Percentiles rank a stretch among this genome's conserved stretches.
These are phyloP conservation scores for Eremomyces bilateralis DNA, from an alignment of 495 filamentous ascomycete genomes.

Conservation along the genomic window DNA sequence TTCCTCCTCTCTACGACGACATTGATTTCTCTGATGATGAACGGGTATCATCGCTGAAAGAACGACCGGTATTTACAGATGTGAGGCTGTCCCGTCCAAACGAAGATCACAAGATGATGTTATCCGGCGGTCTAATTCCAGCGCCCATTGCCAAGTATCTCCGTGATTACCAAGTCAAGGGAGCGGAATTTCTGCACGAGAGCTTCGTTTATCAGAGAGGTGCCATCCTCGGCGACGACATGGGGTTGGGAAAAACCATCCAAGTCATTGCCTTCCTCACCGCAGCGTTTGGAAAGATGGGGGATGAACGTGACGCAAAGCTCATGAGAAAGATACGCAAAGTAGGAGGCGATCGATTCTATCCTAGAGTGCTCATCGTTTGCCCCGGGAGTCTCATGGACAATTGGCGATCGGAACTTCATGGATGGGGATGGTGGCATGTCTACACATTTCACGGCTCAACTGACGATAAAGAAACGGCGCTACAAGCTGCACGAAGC, in stretches of 20 bases:
- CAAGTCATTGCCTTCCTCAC: conserved; percentile 92
- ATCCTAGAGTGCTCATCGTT: conserved; percentile 67
- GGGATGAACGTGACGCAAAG: conserved; percentile 69
- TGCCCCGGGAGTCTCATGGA: conserved; percentile 74
- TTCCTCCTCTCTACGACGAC: conserved; percentile 64
- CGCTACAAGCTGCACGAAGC: conserved; percentile 48
- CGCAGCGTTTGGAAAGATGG: conserved; percentile 86
- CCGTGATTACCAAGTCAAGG: conserved; percentile 75
- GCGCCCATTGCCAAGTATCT: conserved; percentile 85
- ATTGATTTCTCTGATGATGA: conserved; percentile 82
- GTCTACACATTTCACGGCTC: conserved; percentile 60
- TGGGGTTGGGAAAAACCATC: conserved; percentile 93
- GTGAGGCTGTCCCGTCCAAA: conserved; percentile 43
- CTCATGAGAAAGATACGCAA: conserved; percentile 78
- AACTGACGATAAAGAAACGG: conserved; percentile 38
- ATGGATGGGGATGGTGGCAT: conserved; percentile 91
- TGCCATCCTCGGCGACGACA: conserved; percentile 83
- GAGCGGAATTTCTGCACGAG: conserved; percentile 69
- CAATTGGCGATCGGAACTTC: conserved; percentile 76
- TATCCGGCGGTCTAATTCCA: conserved; percentile 67
- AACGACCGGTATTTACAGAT: conserved; percentile 45
- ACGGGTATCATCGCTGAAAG: conserved; percentile 33
- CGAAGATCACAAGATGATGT: conserved; percentile 49
- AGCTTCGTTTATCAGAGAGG: conserved; percentile 84
- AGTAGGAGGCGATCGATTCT: conserved; percentile 37